Percentiles rank a stretch among this genome's conserved stretches.
Conservation (phyloP, 2,329 filamentous ascomycete species). For the Aspergillus floridensis region DNA sequence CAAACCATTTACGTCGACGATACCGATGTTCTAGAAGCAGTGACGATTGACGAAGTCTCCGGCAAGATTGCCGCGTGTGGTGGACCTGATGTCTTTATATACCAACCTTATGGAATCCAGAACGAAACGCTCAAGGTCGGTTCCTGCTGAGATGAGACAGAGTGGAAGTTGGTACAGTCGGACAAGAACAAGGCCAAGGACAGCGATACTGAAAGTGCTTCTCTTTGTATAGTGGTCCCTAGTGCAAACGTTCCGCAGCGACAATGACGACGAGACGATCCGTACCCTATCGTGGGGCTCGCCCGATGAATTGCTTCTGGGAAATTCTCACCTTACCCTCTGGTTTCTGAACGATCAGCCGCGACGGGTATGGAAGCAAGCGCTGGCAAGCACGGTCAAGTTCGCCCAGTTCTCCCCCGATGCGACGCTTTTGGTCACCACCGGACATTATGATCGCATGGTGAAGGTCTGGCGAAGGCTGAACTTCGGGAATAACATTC, state of each 20-base stretch:
- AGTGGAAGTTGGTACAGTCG: neutral
- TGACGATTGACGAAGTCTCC: conserved; percentile 75
- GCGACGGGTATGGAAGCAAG: conserved; percentile 67
- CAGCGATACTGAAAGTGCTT: neutral
- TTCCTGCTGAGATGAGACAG: conserved; percentile 15
- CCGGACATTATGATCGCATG: conserved; percentile 73
- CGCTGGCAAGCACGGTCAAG: conserved; percentile 69
- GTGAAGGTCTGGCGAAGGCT: conserved; percentile 92
- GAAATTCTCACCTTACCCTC: conserved; percentile 66
- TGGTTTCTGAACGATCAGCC: conserved; percentile 56
- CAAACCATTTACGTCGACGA: conserved; percentile 91
- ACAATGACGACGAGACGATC: conserved; percentile 45
- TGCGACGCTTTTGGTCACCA: conserved; percentile 79
- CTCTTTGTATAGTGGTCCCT: conserved; percentile 54
- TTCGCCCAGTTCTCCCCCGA: conserved; percentile 81
- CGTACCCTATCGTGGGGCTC: conserved; percentile 80
- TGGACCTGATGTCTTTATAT: conserved; percentile 66
- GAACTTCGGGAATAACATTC: conserved; percentile 76
- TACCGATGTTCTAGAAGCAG: conserved; percentile 65
- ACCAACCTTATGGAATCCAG: conserved; percentile 69
- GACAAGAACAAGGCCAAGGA: conserved; percentile 11
- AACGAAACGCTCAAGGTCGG: conserved; percentile 72
- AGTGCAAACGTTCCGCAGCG: conserved; percentile 51
- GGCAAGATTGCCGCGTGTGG: conserved; percentile 83
- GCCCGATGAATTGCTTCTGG: conserved; percentile 79